Conservation (phyloP, 148 eudicot genomes). For the Hydrangea macrophylla region DNA sequence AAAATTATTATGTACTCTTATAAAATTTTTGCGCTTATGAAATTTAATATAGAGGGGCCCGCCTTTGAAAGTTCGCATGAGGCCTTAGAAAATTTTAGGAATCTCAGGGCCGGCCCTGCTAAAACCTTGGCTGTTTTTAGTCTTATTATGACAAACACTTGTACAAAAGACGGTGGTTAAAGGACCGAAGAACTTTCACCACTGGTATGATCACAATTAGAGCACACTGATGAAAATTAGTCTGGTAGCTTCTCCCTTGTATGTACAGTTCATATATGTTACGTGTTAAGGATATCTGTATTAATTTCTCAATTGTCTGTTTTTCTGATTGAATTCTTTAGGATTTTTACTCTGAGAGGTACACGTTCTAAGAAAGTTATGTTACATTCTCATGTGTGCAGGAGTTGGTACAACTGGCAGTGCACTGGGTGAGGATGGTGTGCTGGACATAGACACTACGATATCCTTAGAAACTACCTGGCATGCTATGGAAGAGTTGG, state of each 20-base stretch:
- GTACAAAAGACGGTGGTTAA: too few relatives aligned
- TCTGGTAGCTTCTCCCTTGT: neutral
- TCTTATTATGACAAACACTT: too few relatives aligned
- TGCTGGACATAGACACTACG: slow-evolving; percentile 78
- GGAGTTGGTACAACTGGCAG: slow-evolving; percentile 85
- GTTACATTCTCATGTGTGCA: slow-evolving; percentile 18
- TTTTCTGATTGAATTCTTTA: neutral
- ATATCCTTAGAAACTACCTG: slow-evolving; percentile 86
- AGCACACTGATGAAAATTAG: neutral
- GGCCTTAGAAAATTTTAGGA: too few relatives aligned
- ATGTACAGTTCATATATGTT: neutral
- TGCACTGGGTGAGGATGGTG: slow-evolving; percentile 82
- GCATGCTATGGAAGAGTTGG: slow-evolving; percentile 95
- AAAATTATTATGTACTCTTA: too few relatives aligned
- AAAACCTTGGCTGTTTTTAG: too few relatives aligned
- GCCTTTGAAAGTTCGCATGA: too few relatives aligned
- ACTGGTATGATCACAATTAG: too few relatives aligned
- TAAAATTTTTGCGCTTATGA: too few relatives aligned
- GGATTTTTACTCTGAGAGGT: neutral
- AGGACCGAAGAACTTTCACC: too few relatives aligned
- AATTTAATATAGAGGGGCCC: too few relatives aligned
- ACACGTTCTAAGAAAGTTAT: slow-evolving; percentile 3
- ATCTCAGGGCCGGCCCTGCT: too few relatives aligned
- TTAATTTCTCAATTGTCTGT: neutral
- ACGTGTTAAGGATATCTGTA: neutral